A percentile compares a stretch with the other conserved stretches of the same genome.
Evolutionary conservation across 139 green algal species (phyloP).

Genomic region (Nannochloris sp.): DNA sequence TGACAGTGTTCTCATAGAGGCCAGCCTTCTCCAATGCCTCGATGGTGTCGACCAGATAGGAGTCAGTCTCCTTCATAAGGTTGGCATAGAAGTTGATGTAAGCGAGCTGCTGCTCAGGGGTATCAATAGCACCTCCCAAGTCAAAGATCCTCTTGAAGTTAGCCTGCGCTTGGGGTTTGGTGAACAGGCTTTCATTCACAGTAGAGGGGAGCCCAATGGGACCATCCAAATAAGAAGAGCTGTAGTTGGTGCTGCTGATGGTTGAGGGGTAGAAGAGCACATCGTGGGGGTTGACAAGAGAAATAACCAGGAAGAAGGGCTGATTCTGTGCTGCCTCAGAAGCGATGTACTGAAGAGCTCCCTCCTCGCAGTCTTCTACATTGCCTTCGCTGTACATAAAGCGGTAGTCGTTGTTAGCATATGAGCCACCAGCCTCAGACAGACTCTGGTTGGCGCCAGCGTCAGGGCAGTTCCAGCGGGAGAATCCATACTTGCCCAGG

Average conservation of each 20-base stretch:
- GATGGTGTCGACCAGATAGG: not conserved
- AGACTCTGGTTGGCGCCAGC: slow-evolving; percentile 3
- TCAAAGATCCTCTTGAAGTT: not conserved
- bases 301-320: slow-evolving; percentile 20
- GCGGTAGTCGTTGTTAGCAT: slow-evolving; percentile 8
- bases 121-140: not conserved
- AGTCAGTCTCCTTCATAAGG: slow-evolving; percentile 8
- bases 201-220: slow-evolving; percentile 1
- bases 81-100: slow-evolving; percentile 22
- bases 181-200: slow-evolving; percentile 3
- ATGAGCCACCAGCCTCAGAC: slow-evolving; percentile 6
- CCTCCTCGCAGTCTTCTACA: not conserved
- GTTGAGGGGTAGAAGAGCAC: slow-evolving; percentile 7
- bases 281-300: slow-evolving; percentile 21
- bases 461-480: slow-evolving; percentile 11
- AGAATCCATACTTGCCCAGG: slow-evolving; percentile 9
- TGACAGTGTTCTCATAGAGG: slow-evolving; percentile 7
- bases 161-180: slow-evolving; percentile 6
- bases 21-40: slow-evolving; percentile 1
- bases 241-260: not conserved
- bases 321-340: not conserved
- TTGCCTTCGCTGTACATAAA: slow-evolving; percentile 6
- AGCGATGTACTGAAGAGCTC: slow-evolving; percentile 9
- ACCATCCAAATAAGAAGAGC: not conserved
- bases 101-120: not conserved